Evolutionary conservation across 2,329 filamentous ascomycete genomes (phyloP).

Genomic region (Penicillium janthinellum): DNA sequence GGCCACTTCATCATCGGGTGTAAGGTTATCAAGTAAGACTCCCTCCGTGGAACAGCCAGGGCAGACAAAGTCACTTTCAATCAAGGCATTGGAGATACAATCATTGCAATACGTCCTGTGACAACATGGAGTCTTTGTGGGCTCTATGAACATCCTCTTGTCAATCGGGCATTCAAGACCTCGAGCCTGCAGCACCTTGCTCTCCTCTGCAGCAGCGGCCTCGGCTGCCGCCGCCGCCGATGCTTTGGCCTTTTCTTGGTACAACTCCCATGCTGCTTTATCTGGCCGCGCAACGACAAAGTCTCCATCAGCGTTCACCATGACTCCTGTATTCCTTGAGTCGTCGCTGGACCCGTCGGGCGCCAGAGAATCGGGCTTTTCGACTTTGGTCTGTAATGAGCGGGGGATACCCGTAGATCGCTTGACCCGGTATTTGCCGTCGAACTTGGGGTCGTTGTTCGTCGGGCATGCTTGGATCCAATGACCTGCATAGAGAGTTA

Average conservation of each 20-base stretch:
- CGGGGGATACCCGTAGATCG: constrained; percentile 95
- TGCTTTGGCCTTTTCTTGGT: constrained; percentile 89
- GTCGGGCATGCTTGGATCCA: constrained; percentile 98
- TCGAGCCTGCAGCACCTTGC: constrained; percentile 83
- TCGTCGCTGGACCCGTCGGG: constrained; percentile 78
- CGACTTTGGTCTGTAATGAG: constrained; percentile 92
- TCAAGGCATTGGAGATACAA: constrained; percentile 98
- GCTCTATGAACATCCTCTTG: constrained; percentile 97
- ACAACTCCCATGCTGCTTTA: constrained; percentile 94
- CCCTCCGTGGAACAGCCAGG: constrained; percentile 88
- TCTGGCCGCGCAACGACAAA: constrained; percentile 96
- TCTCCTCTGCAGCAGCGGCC: constrained; percentile 73
- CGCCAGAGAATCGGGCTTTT: constrained; percentile 77
- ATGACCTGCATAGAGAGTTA: constrained; percentile 62
- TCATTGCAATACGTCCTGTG: constrained; percentile 98
- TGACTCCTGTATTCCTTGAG: constrained; percentile 81
- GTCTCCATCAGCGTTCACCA: constrained; percentile 97
- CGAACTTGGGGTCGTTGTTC: constrained; percentile 96
- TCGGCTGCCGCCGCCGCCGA: constrained; percentile 80
- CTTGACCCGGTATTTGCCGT: constrained; percentile 90
- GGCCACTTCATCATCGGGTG: constrained; percentile 75
- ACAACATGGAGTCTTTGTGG: constrained; percentile 99
- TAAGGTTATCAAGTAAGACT: constrained; percentile 89
- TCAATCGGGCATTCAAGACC: constrained; percentile 94
- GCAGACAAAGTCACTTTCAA: constrained; percentile 97